Conservation (phyloP, 306 rosid genomes). For the Bauhinia variegata region DNA sequence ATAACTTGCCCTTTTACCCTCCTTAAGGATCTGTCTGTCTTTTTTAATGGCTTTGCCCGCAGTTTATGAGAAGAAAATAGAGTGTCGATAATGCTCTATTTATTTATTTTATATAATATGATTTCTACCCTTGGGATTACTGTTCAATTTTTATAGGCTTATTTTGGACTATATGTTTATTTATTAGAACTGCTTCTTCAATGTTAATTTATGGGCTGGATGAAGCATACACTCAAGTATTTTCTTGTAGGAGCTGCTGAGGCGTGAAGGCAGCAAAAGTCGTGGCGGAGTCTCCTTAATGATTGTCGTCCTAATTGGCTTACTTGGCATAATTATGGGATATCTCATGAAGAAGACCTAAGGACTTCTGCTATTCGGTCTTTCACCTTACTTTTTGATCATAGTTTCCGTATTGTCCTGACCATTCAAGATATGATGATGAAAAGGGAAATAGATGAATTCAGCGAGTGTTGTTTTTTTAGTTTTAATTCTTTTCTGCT, state of each 20-base stretch:
- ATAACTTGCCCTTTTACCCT: neutral
- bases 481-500: constrained; percentile 11
- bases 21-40: neutral
- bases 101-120: neutral
- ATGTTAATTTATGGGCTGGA: constrained; percentile 20
- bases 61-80: constrained; percentile 2
- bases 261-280: constrained; percentile 63
- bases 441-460: constrained; percentile 49
- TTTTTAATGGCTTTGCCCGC: constrained; percentile 1
- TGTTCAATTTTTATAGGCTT: neutral
- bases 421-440: constrained; percentile 51
- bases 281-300: constrained; percentile 67
- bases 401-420: constrained; percentile 40
- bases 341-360: constrained; percentile 70
- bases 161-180: neutral
- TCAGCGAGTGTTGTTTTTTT: constrained; percentile 43
- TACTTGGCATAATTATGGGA: constrained; percentile 75
- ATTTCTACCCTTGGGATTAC: neutral
- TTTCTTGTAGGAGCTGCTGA: constrained; percentile 78
- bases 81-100: neutral
- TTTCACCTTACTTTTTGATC: constrained; percentile 36
- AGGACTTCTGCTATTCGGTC: constrained; percentile 32
- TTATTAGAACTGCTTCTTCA: constrained; percentile 5
- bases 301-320: constrained; percentile 61
- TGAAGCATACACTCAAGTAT: constrained; percentile 10